Conservation (phyloP, 805 yeast species). For the Starmerella vitae region DNA sequence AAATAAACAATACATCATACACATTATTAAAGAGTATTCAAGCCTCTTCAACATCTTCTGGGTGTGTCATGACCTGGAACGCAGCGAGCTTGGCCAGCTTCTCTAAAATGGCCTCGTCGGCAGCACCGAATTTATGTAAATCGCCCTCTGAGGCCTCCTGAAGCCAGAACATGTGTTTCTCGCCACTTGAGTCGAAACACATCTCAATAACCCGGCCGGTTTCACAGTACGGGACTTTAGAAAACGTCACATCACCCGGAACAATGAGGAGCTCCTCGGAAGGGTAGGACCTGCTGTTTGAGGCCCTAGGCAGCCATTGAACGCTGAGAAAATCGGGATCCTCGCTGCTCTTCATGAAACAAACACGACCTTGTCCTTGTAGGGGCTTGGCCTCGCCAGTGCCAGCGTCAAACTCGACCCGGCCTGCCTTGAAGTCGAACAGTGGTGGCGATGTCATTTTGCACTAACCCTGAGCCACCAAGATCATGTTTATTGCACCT, state of each 20-base stretch:
- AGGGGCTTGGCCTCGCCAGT: slow-evolving; percentile 55
- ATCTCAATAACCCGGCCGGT: slow-evolving; percentile 68
- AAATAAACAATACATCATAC: too few species aligned
- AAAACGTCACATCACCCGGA: slow-evolving; percentile 78
- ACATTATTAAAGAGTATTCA: too few species aligned
- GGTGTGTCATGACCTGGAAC: too few species aligned
- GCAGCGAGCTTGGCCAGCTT: slow-evolving; percentile 32
- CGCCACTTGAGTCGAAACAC: slow-evolving; percentile 50
- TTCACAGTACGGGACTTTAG: slow-evolving; percentile 50
- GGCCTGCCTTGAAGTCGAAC: slow-evolving; percentile 61
- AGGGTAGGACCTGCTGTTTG: slow-evolving; percentile 25
- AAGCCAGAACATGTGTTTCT: slow-evolving; percentile 50
- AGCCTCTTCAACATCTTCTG: too few species aligned
- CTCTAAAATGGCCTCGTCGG: slow-evolving; percentile 40
- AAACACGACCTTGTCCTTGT: slow-evolving; percentile 52
- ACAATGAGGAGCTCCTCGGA: slow-evolving; percentile 45
- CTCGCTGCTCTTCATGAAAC: slow-evolving; percentile 48
- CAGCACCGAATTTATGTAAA: slow-evolving; percentile 38
- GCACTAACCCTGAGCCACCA: background rate
- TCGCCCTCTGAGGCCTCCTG: slow-evolving; percentile 62
- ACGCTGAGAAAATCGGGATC: slow-evolving; percentile 61
- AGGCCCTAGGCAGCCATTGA: slow-evolving; percentile 54
- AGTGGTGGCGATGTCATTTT: slow-evolving; percentile 10
- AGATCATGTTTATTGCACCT: slow-evolving; percentile 53
- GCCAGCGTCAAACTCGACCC: slow-evolving; percentile 47